Conservation (phyloP, 1,284 basidiomycete species). For the Athelia psychrophila region DNA sequence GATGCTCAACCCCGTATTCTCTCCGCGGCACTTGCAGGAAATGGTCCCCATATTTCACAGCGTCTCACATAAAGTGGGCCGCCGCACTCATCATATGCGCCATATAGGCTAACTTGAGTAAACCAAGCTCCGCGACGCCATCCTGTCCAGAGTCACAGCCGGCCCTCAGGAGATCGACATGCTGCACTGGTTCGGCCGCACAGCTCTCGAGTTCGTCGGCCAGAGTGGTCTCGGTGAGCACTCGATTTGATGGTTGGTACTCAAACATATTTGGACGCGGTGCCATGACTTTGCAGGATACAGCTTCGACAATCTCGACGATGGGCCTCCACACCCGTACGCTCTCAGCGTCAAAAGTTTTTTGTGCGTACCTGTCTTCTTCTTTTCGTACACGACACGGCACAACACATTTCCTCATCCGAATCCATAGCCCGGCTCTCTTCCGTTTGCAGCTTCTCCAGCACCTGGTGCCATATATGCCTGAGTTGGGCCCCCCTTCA, state of each 20-base stretch:
- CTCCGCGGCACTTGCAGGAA: slow-evolving; percentile 39
- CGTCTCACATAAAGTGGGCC: slow-evolving; percentile 22
- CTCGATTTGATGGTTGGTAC: too few species aligned
- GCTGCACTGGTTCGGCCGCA: slow-evolving; percentile 36
- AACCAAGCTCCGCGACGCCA: slow-evolving; percentile 22
- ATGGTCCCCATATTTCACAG: slow-evolving; percentile 37
- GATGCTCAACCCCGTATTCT: slow-evolving; percentile 48
- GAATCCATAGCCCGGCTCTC: background rate
- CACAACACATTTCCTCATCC: background rate
- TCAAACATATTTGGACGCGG: background rate
- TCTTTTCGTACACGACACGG: too few species aligned
- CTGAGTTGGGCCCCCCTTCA: slow-evolving; percentile 29
- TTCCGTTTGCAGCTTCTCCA: slow-evolving; percentile 15
- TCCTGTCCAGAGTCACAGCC: slow-evolving; percentile 7
- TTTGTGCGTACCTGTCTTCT: background rate
- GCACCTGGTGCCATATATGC: slow-evolving; percentile 27
- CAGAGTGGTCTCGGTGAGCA: slow-evolving; percentile 9
- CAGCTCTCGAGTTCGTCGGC: slow-evolving; percentile 32
- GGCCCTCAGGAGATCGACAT: slow-evolving; percentile 34
- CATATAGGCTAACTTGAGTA: background rate
- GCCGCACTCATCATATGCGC: slow-evolving; percentile 6
- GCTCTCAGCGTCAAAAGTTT: background rate
- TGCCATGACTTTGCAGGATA: background rate
- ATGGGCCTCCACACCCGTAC: background rate
- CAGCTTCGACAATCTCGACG: background rate